Percentiles rank a stretch among this genome's conserved stretches.
Conservation (phyloP, 345 rosid genomes). For the Bruguiera gymnorhiza region DNA sequence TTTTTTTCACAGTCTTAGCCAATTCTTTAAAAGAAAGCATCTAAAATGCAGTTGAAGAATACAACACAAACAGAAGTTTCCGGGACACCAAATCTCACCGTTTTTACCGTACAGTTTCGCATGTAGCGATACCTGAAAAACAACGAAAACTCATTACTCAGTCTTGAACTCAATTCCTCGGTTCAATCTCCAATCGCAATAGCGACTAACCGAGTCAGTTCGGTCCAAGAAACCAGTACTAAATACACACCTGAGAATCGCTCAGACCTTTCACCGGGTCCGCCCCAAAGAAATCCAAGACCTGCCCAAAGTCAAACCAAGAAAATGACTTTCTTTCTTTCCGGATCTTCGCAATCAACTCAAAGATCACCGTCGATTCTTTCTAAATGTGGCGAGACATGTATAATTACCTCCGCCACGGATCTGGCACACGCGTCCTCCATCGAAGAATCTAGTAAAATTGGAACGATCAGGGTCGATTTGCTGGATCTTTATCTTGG, state of each 20-base stretch:
- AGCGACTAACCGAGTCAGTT: neutral
- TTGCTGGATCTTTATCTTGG: neutral
- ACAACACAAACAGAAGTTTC: neutral
- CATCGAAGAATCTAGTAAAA: conserved; percentile 37
- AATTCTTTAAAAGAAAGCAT: neutral
- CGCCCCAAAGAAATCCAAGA: conserved; percentile 79
- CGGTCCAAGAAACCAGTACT: neutral
- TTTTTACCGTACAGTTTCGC: conserved; percentile 63
- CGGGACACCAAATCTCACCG: conserved; percentile 38
- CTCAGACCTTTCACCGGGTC: conserved; percentile 73
- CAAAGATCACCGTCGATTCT: neutral
- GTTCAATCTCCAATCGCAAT: neutral
- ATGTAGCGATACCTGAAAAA: conserved; percentile 63
- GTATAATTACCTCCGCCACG: conserved; percentile 66
- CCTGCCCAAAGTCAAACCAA: conserved; percentile 40
- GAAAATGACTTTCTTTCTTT: neutral
- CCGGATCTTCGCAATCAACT: neutral
- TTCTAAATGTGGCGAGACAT: conserved; percentile 6
- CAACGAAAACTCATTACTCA: conserved; percentile 2
- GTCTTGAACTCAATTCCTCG: neutral
- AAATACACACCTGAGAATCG: conserved; percentile 74
- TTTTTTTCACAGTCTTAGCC: neutral
- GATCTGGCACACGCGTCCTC: conserved; percentile 97
- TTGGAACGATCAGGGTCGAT: conserved; percentile 12
- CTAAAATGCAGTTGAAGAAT: neutral